Evolutionary conservation across 495 filamentous ascomycete genomes (phyloP).

Genomic region (Wilcoxina mikolae): DNA sequence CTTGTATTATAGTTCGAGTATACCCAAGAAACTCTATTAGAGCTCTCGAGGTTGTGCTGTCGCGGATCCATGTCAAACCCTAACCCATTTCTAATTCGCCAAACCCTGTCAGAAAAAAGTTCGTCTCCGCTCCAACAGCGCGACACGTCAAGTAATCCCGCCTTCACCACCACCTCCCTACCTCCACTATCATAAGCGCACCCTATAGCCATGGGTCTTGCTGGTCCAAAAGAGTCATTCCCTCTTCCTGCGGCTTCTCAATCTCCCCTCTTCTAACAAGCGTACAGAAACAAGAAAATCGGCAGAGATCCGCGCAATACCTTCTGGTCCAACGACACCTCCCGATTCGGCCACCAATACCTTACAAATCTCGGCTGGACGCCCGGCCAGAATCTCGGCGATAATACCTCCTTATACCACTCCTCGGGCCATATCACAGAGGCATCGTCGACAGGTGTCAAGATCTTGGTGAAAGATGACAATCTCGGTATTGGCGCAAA

Average conservation of each 20-base stretch:
- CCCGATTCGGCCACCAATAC: slow-evolving; percentile 71
- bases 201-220: slow-evolving; percentile 49
- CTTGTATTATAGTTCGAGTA: background rate
- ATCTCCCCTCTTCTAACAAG: background rate
- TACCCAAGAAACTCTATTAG: no score
- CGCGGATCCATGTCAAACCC: background rate
- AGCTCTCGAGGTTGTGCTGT: no score
- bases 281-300: slow-evolving; percentile 59
- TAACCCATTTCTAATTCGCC: background rate
- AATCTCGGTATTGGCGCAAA: slow-evolving; percentile 78
- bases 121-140: background rate
- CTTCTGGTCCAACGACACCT: slow-evolving; percentile 68
- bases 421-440: slow-evolving; percentile 58
- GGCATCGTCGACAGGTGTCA: slow-evolving; percentile 60
- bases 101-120: background rate
- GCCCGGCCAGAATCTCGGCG: slow-evolving; percentile 65
- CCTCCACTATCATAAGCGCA: background rate
- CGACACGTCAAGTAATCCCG: background rate
- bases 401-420: slow-evolving; percentile 47
- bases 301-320: slow-evolving; percentile 88
- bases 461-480: slow-evolving; percentile 58
- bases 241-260: background rate
- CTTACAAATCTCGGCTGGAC: slow-evolving; percentile 79
- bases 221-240: slow-evolving; percentile 52
- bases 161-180: background rate